phyloP scores from a whole-genome alignment of 192 early-diverging fungal species.

The Geranomyces variabilis region DNA sequence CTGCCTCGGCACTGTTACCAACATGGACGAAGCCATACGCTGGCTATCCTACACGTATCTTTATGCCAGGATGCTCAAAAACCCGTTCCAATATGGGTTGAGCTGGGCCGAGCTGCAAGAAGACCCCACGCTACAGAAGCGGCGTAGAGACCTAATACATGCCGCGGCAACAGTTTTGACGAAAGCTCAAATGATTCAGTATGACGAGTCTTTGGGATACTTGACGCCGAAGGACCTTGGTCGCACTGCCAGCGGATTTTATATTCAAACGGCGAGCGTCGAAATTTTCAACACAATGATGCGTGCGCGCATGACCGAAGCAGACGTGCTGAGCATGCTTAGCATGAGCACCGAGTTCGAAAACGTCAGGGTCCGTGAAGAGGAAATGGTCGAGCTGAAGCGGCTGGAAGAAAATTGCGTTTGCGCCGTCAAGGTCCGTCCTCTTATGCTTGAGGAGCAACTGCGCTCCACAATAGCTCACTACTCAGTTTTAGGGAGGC shows the following conservation, averaged over 20 bases:
- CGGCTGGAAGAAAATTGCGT: conserved; percentile 72
- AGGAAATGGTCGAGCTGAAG: conserved; percentile 84
- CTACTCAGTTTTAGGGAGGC: conserved; percentile 59
- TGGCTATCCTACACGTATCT: conserved; percentile 99
- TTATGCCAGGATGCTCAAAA: conserved; percentile 93
- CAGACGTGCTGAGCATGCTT: conserved; percentile 88
- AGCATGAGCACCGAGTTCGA: conserved; percentile 92
- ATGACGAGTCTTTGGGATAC: conserved; percentile 78
- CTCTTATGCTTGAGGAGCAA: neutral
- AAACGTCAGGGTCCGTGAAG: conserved; percentile 87
- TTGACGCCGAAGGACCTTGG: conserved; percentile 90
- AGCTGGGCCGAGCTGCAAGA: conserved; percentile 72
- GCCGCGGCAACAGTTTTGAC: conserved; percentile 74
- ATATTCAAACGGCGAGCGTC: conserved; percentile 85
- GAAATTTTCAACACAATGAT: conserved; percentile 86
- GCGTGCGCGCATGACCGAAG: conserved; percentile 89
- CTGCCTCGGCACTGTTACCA: conserved; percentile 92
- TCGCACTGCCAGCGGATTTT: conserved; percentile 90
- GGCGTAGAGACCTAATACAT: conserved; percentile 80
- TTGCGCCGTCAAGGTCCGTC: conserved; percentile 79
- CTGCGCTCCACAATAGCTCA: neutral
- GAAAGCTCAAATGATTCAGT: conserved; percentile 93
- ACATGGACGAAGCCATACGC: conserved; percentile 88
- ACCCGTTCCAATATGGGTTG: conserved; percentile 93
- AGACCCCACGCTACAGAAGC: conserved; percentile 78